Evolutionary conservation across 2,329 filamentous ascomycete species (phyloP).

Genomic region (Dactylonectria estremocensis): DNA sequence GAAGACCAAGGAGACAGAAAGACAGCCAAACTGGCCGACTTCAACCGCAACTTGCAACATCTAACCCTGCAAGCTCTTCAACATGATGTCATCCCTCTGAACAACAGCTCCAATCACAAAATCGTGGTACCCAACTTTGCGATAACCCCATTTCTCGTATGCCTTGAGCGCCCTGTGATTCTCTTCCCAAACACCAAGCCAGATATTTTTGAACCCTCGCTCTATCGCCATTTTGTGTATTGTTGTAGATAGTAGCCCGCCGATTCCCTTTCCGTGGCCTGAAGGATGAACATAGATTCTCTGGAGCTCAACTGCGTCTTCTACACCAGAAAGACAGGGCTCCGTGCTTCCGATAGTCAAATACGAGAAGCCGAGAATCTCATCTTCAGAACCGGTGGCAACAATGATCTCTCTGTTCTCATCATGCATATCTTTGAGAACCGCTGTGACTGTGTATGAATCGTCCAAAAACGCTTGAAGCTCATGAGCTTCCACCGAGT

Average conservation of each 20-base stretch:
- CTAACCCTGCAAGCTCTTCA: constrained; percentile 45
- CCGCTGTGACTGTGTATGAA: constrained; percentile 55
- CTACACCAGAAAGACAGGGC: constrained; percentile 53
- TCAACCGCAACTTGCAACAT: neutral
- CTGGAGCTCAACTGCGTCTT: constrained; percentile 58
- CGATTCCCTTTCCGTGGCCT: constrained; percentile 58
- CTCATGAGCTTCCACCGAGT: constrained; percentile 57
- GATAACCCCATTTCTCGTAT: constrained; percentile 60
- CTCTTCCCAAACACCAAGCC: constrained; percentile 66
- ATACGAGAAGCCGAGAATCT: constrained; percentile 58
- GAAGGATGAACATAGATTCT: constrained; percentile 58
- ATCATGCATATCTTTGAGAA: constrained; percentile 43
- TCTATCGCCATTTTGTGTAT: constrained; percentile 54
- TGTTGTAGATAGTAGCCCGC: constrained; percentile 49
- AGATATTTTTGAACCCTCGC: constrained; percentile 57
- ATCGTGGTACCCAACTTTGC: constrained; percentile 57
- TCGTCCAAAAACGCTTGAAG: constrained; percentile 56
- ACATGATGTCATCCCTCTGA: constrained; percentile 61
- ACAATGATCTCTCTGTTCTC: constrained; percentile 47
- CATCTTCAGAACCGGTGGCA: constrained; percentile 33
- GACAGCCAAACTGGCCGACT: too few species aligned
- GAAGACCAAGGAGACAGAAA: neutral
- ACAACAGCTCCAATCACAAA: constrained; percentile 59
- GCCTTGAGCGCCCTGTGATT: constrained; percentile 56
- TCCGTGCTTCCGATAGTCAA: constrained; percentile 57